Evolutionary conservation across 495 filamentous ascomycete genomes (phyloP).

Genomic region (Neurospora sublineolata): DNA sequence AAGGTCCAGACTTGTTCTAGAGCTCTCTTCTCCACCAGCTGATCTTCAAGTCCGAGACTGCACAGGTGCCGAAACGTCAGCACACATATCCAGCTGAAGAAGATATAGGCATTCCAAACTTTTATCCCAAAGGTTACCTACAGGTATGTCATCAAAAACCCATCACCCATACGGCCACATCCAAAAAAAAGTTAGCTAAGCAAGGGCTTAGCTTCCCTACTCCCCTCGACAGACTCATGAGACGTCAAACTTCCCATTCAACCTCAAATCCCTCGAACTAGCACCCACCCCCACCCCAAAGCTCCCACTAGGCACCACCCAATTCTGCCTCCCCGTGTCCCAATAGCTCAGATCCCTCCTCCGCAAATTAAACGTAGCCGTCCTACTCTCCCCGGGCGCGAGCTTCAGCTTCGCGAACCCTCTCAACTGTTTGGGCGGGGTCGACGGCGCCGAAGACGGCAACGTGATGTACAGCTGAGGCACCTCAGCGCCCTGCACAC

Average conservation of each 20-base stretch:
- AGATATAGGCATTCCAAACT: not conserved
- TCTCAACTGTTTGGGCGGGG: constrained; percentile 41
- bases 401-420: constrained; percentile 48
- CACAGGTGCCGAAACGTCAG: not conserved
- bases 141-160: no score
- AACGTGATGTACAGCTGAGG: constrained; percentile 50
- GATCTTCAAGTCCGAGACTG: not conserved
- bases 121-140: not conserved
- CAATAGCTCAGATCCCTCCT: constrained; percentile 47
- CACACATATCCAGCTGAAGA: not conserved
- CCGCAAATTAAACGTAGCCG: constrained; percentile 36
- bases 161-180: no score
- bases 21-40: not conserved
- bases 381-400: constrained; percentile 29
- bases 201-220: no score
- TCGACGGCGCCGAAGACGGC: constrained; percentile 36
- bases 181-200: no score
- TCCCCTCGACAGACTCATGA: constrained; percentile 1
- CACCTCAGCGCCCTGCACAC: constrained; percentile 58
- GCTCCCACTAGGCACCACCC: constrained; percentile 39
- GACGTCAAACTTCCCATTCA: constrained; percentile 21
- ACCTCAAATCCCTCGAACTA: constrained; percentile 38
- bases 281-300: constrained; percentile 38
- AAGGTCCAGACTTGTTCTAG: not conserved
- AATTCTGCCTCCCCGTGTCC: constrained; percentile 37